Conservation (phyloP, 345 rosid genomes). For the Gynandropsis gynandra region DNA sequence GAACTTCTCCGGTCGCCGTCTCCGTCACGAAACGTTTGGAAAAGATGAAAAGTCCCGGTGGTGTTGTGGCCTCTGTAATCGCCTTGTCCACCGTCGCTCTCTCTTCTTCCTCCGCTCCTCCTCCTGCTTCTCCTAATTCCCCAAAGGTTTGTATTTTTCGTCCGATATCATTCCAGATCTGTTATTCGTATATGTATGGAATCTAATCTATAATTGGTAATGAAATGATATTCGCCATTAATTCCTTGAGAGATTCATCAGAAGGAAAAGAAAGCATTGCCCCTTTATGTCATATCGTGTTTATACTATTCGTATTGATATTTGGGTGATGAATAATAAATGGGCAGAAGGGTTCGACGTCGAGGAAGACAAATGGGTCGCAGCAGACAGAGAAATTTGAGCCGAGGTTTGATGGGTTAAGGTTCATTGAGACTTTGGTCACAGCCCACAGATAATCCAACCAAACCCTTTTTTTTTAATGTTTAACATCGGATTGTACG, state of each 20-base stretch:
- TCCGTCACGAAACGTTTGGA: no score
- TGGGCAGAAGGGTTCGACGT: no score
- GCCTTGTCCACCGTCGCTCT: not conserved
- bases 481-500: not conserved
- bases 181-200: no score
- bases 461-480: not conserved
- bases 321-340: no score
- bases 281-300: no score
- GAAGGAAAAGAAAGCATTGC: no score
- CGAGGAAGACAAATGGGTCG: not conserved
- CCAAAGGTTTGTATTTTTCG: not conserved
- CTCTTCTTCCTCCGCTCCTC: not conserved
- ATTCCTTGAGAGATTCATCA: no score
- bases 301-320: no score
- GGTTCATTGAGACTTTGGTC: conserved; percentile 66
- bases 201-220: no score
- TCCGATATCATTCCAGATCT: no score
- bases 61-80: not conserved
- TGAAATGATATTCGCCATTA: no score
- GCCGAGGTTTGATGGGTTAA: conserved; percentile 56
- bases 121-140: not conserved
- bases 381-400: conserved; percentile 35
- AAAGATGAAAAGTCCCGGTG: not conserved
- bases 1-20: no score
- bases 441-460: conserved; percentile 53